Base-by-base conservation (phyloP, 345 rosid genomes). In the Eucalyptus marginata region DNA sequence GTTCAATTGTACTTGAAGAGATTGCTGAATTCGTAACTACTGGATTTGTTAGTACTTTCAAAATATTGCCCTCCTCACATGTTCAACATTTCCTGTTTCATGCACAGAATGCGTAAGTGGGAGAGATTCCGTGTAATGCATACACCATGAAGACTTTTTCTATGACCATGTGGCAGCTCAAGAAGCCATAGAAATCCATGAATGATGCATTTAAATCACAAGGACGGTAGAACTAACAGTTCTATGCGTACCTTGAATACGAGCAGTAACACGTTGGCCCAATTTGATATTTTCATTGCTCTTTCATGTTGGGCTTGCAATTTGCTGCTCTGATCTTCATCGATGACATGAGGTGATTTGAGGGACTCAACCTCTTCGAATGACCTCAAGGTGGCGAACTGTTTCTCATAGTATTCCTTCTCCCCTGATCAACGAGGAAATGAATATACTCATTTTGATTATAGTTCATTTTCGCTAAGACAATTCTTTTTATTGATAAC, bases 391-490 rank as follows among this genome's bases (percentile, higher is more conserved):
- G 90, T 92, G 10, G 90, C 91, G 76, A 91, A 88, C 84, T 90
- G 94, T 58, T 79, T 92, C 76, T 90, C 91, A 83, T 92, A 91
- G 92, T 92, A 92, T 58, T 91, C 90, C 86, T 90, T 92, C 91
- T 91, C 94, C 49, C 90, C 94, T 92, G 81, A 47, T 8, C 56
- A n/a, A 24, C 66, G 36, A 49, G 54, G 40, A 85, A 85, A 85
- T 27, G 40, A 85, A 46, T 7, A 49, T 27, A 22, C 24, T 52
- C 83, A 40, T 85, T 46, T 13, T 27, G 56, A 47, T 85, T 17
- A 27, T 14, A 50, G 33, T 46, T 85, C 54, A 11, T 85, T 31
- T 49, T 46, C 3, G 2, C 86, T 46, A 47, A 84, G 22, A 84
- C 54, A 84, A 27, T n/a, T 33, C 11, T 15, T 66, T 33, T 31